Conservation (phyloP, 345 rosid genomes). For the Passiflora organensis region DNA sequence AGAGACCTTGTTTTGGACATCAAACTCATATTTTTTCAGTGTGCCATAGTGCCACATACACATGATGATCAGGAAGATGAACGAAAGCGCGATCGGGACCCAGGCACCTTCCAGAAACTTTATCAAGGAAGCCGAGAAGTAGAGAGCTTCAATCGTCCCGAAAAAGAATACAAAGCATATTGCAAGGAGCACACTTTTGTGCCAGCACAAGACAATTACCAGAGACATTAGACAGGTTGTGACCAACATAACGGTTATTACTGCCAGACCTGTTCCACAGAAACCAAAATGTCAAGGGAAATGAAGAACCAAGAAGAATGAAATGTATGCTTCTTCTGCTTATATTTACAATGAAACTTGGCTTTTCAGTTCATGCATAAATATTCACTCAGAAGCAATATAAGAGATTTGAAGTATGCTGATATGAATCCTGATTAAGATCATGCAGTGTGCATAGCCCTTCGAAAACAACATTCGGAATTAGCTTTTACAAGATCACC, state of each 20-base stretch:
- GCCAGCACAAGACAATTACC: conserved; percentile 93
- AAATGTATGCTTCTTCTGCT: not conserved
- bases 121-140: conserved; percentile 87
- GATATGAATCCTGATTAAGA: too few relatives aligned
- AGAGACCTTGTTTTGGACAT: conserved; percentile 90
- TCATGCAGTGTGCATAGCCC: too few relatives aligned
- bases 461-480: too few relatives aligned
- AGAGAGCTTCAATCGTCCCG: conserved; percentile 84
- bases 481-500: too few relatives aligned
- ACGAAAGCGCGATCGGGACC: conserved; percentile 89
- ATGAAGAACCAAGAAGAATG: not conserved
- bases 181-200: conserved; percentile 63
- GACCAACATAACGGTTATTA: conserved; percentile 96
- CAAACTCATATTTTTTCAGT: conserved; percentile 73
- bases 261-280: conserved; percentile 79
- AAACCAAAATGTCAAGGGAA: conserved; percentile 2
- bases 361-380: too few relatives aligned
- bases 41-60: conserved; percentile 92
- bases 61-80: conserved; percentile 71
- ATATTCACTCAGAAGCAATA: too few relatives aligned
- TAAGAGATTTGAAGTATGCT: too few relatives aligned
- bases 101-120: conserved; percentile 97
- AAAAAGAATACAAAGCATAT: conserved; percentile 65
- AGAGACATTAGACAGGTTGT: conserved; percentile 96
- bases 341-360: not conserved